Conservation (phyloP, 2,329 filamentous ascomycete species). For the Aspergillus ustus region DNA sequence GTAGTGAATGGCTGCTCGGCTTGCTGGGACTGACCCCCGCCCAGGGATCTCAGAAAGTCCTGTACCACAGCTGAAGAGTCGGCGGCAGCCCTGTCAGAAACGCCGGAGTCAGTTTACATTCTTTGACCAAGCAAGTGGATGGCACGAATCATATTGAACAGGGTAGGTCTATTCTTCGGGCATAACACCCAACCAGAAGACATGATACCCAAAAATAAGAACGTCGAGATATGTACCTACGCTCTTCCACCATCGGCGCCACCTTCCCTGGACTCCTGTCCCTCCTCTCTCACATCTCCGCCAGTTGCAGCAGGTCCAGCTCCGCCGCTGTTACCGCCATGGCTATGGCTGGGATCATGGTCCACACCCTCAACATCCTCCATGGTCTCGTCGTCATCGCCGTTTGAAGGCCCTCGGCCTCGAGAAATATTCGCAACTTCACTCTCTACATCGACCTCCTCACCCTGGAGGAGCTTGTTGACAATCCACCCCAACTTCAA, state of each 20-base stretch:
- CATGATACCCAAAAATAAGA: slow-evolving; percentile 17
- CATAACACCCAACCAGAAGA: slow-evolving; percentile 6
- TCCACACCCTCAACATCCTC: slow-evolving; percentile 71
- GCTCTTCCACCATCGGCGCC: slow-evolving; percentile 97
- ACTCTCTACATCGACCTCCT: slow-evolving; percentile 77
- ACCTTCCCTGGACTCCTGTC: slow-evolving; percentile 83
- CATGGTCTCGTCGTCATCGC: slow-evolving; percentile 76
- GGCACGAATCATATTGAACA: slow-evolving; percentile 13
- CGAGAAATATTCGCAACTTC: slow-evolving; percentile 71
- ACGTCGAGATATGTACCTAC: slow-evolving; percentile 74
- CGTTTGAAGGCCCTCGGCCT: slow-evolving; percentile 47
- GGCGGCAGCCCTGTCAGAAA: slow-evolving; percentile 59
- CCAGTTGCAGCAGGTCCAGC: slow-evolving; percentile 86
- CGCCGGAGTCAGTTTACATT: slow-evolving; percentile 47
- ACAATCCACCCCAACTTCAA: slow-evolving; percentile 87
- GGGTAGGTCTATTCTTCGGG: slow-evolving; percentile 13
- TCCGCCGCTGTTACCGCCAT: slow-evolving; percentile 71
- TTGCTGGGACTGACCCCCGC: slow-evolving; percentile 57
- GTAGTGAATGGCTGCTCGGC: slow-evolving; percentile 76
- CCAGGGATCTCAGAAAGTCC: slow-evolving; percentile 84
- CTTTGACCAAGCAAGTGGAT: slow-evolving; percentile 8
- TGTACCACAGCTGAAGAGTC: slow-evolving; percentile 73
- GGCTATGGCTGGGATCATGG: slow-evolving; percentile 62
- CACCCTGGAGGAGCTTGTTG: slow-evolving; percentile 80
- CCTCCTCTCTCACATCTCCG: slow-evolving; percentile 89